phyloP scores from a whole-genome alignment of 164 flowering plant genomes.

The Berberis thunbergii region DNA sequence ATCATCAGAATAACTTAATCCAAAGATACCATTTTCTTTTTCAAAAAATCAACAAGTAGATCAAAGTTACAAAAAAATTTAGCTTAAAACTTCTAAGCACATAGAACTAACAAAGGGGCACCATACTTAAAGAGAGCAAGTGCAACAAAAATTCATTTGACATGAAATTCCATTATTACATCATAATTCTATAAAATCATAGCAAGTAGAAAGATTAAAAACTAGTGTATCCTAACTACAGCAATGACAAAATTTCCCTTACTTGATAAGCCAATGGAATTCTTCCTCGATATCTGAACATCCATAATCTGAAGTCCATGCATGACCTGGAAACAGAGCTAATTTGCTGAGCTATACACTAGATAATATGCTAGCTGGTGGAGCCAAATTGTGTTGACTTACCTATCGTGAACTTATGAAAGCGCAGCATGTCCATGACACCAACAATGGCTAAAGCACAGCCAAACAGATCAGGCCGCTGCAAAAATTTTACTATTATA shows the following conservation, averaged over 20 bases:
- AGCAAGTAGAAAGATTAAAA: neutral
- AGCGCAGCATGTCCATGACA: slow-evolving; percentile 99
- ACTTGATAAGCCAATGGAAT: slow-evolving; percentile 91
- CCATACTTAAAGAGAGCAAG: no score
- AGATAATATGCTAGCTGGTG: neutral
- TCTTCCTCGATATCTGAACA: slow-evolving; percentile 94
- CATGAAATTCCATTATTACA: neutral
- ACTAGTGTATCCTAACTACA: neutral
- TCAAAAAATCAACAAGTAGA: no score
- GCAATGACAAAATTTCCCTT: slow-evolving; percentile 9
- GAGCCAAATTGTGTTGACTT: neutral
- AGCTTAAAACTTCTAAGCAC: no score
- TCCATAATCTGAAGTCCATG: slow-evolving; percentile 97
- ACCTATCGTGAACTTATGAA: slow-evolving; percentile 98
- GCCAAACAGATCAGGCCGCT: slow-evolving; percentile 99
- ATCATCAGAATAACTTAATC: no score
- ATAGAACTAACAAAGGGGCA: no score
- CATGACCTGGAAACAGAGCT: slow-evolving; percentile 65
- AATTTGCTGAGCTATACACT: neutral
- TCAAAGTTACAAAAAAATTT: no score
- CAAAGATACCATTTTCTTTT: no score
- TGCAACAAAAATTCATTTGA: no score
- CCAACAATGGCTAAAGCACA: slow-evolving; percentile 99
- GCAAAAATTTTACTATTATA: slow-evolving; percentile 12
- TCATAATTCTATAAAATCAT: no score